Conservation (phyloP, 768 basidiomycete species). For the Lactarius sanguifluus region DNA sequence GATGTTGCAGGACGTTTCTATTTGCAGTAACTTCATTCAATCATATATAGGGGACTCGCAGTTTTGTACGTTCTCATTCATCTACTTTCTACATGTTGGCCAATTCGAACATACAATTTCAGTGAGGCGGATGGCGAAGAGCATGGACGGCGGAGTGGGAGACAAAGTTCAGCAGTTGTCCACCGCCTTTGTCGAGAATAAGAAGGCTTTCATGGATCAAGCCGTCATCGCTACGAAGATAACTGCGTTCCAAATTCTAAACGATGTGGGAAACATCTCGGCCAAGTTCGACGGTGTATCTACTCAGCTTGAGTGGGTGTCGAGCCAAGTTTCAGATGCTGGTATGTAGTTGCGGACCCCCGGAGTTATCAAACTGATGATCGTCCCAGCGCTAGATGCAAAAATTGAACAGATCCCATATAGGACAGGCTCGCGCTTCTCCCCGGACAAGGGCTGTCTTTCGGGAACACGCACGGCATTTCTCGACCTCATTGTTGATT, state of each 20-base stretch:
- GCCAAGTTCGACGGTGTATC: no score
- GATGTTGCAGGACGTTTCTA: neutral
- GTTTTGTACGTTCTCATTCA: neutral
- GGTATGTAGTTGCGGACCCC: neutral
- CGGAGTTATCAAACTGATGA: no score
- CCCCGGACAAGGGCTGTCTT: no score
- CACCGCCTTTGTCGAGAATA: neutral
- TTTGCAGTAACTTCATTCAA: neutral
- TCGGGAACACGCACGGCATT: neutral
- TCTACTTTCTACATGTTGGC: neutral
- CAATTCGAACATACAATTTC: neutral
- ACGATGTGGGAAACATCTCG: neutral
- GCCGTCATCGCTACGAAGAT: neutral
- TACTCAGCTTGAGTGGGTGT: neutral
- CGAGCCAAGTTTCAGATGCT: neutral
- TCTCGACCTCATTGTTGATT: neutral
- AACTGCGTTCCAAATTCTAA: slow-evolving; percentile 1
- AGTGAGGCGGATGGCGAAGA: neutral
- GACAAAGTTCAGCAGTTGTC: neutral
- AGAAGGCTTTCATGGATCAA: neutral
- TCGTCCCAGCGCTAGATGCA: no score
- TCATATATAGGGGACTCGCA: neutral
- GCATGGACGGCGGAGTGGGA: neutral
- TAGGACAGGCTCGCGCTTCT: no score
- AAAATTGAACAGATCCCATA: no score